A percentile compares a stretch with the other conserved stretches of the same genome.
phyloP scores from a whole-genome alignment of 1,139 yeast genomes.

The Geotrichum siamense region DNA sequence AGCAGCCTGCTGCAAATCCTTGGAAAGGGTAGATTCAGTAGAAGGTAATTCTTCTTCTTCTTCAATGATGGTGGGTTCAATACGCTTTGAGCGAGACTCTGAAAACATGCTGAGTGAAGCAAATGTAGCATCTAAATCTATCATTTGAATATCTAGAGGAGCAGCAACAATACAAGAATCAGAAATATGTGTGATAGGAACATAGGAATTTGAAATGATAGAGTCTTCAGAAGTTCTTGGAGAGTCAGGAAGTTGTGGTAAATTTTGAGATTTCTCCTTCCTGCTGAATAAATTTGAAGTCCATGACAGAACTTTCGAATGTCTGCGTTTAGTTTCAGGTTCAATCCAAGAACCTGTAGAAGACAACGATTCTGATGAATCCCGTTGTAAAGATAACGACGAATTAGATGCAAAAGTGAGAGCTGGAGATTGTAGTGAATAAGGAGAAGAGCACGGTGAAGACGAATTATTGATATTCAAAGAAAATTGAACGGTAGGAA shows the following conservation, averaged over 20 bases:
- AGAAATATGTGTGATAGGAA: background rate
- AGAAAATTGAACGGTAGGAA: constrained; percentile 8
- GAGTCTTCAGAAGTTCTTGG: constrained; percentile 16
- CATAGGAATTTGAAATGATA: constrained; percentile 1
- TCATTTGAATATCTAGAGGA: constrained; percentile 19
- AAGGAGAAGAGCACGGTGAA: constrained; percentile 13
- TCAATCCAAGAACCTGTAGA: background rate
- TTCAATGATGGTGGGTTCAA: constrained; percentile 22
- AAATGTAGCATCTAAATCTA: constrained; percentile 34
- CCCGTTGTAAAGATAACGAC: constrained; percentile 18
- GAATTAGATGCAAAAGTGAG: constrained; percentile 22
- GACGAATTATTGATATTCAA: constrained; percentile 9
- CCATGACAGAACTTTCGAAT: constrained; percentile 28
- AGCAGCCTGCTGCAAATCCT: constrained; percentile 20
- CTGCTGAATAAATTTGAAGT: constrained; percentile 19
- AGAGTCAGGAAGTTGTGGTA: constrained; percentile 3
- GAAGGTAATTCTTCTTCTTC: constrained; percentile 18
- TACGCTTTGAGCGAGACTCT: constrained; percentile 17
- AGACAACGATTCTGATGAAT: constrained; percentile 15
- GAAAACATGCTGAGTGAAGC: constrained; percentile 22
- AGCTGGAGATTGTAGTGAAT: constrained; percentile 21
- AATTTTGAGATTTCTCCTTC: constrained; percentile 1
- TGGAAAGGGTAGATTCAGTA: background rate
- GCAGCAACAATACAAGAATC: background rate
- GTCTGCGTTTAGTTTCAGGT: background rate